Evolutionary conservation across 164 flowering plant species (phyloP).

Genomic region (Saururus chinensis): DNA sequence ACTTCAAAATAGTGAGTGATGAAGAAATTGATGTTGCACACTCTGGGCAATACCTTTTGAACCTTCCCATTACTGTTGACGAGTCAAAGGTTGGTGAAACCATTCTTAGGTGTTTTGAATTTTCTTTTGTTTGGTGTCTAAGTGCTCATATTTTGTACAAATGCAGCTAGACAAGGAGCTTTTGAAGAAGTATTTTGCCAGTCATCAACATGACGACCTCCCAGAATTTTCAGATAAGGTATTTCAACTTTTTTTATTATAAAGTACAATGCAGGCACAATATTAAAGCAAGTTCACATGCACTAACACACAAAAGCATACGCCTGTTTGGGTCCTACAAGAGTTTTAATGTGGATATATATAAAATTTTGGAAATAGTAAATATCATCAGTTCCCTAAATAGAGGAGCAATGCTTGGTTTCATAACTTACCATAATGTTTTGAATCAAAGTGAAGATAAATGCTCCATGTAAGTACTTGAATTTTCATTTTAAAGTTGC

Average conservation of each 20-base stretch:
- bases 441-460: too few relatives aligned
- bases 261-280: background rate
- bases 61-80: slow-evolving; percentile 89
- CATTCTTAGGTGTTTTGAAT: background rate
- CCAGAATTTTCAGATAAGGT: slow-evolving; percentile 95
- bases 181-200: slow-evolving; percentile 55
- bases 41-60: slow-evolving; percentile 83
- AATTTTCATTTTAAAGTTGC: too few relatives aligned
- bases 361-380: too few relatives aligned
- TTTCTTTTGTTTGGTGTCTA: too few relatives aligned
- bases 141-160: slow-evolving; percentile 5
- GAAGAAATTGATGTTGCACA: slow-evolving; percentile 80
- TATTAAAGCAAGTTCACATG: too few relatives aligned
- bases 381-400: too few relatives aligned
- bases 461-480: too few relatives aligned
- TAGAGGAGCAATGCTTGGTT: too few relatives aligned
- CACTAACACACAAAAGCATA: too few relatives aligned
- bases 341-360: too few relatives aligned
- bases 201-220: slow-evolving; percentile 50
- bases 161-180: slow-evolving; percentile 81
- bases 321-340: too few relatives aligned
- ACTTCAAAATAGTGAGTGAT: slow-evolving; percentile 64
- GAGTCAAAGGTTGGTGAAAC: slow-evolving; percentile 61
- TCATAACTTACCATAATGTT: too few relatives aligned
- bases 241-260: slow-evolving; percentile 9